These are phyloP conservation scores for Leccinellum albellum DNA, from an alignment of 768 basidiomycete genomes.

Conservation along the genomic window DNA sequence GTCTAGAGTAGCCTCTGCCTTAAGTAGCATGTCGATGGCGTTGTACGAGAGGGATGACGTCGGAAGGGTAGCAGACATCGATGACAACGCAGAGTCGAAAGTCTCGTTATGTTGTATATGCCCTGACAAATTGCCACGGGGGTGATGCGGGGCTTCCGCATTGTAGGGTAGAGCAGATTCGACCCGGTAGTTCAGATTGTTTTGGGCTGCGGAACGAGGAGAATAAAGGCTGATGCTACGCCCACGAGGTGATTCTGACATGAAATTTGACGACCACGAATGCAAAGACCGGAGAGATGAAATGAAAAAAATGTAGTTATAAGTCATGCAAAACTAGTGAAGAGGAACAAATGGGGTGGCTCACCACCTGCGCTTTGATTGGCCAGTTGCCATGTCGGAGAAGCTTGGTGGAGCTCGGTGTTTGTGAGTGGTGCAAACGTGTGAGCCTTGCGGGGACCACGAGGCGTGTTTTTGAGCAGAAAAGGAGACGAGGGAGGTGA, in stretches of 20 bases:
- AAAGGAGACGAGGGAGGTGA: slow-evolving; percentile 22
- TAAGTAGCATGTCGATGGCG: slow-evolving; percentile 33
- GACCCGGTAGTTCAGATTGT: slow-evolving; percentile 14
- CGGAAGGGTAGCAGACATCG: slow-evolving; percentile 23
- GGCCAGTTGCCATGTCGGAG: slow-evolving; percentile 20
- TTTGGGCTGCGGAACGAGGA: slow-evolving; percentile 27
- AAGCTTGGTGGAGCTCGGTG: slow-evolving; percentile 28
- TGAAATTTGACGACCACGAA: slow-evolving; percentile 18
- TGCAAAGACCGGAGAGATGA: slow-evolving; percentile 17
- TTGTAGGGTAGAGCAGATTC: slow-evolving; percentile 26
- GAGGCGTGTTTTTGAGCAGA: slow-evolving; percentile 23
- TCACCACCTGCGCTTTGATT: slow-evolving; percentile 30
- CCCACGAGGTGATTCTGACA: slow-evolving; percentile 28
- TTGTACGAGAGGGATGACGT: slow-evolving; percentile 32
- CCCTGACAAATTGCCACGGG: slow-evolving; percentile 23
- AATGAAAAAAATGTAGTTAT: slow-evolving; percentile 24
- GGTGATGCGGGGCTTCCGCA: slow-evolving; percentile 30
- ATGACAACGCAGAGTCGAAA: slow-evolving; percentile 22
- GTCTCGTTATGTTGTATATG: slow-evolving; percentile 24
- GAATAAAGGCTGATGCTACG: slow-evolving; percentile 33
- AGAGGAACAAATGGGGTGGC: slow-evolving; percentile 17
- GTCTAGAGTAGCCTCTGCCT: slow-evolving; percentile 24
- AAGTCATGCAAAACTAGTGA: slow-evolving; percentile 13
- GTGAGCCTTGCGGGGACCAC: slow-evolving; percentile 30
- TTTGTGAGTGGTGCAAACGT: slow-evolving; percentile 33